phyloP scores from a whole-genome alignment of 2,329 filamentous ascomycete species.

The Alternaria rosae region DNA sequence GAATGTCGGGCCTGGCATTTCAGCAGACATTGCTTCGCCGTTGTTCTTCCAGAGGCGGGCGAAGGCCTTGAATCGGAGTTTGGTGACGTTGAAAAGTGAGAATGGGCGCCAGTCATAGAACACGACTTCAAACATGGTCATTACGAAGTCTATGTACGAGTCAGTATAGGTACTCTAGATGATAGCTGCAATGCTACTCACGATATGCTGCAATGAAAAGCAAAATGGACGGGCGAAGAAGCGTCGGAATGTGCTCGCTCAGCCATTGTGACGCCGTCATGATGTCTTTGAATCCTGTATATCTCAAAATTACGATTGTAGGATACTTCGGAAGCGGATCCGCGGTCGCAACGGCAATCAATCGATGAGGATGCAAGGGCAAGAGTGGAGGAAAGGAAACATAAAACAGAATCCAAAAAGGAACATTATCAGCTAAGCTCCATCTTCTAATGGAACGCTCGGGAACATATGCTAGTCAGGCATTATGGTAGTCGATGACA shows the following conservation, averaged over 20 bases:
- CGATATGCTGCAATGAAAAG: constrained; percentile 38
- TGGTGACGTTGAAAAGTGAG: constrained; percentile 38
- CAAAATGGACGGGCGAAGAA: constrained; percentile 41
- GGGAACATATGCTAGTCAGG: neutral
- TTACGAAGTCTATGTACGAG: constrained; percentile 37
- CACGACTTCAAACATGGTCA: constrained; percentile 43
- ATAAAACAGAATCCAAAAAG: neutral
- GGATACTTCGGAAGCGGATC: neutral
- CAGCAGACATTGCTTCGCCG: constrained; percentile 46
- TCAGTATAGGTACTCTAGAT: neutral
- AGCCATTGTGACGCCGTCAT: constrained; percentile 26
- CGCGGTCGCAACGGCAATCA: neutral
- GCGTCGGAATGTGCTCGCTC: constrained; percentile 28
- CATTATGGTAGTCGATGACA: neutral
- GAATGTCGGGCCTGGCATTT: constrained; percentile 44
- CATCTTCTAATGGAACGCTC: neutral
- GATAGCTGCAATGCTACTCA: constrained; percentile 12
- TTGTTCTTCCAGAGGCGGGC: constrained; percentile 47
- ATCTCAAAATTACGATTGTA: neutral
- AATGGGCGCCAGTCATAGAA: constrained; percentile 37
- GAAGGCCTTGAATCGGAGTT: constrained; percentile 44
- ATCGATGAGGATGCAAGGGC: neutral
- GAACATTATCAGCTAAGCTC: neutral
- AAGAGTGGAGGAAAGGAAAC: neutral
- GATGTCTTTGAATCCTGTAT: neutral